Percentiles rank a stretch among this genome's conserved stretches.
These are phyloP conservation scores for Leccinum arenicola DNA, from an alignment of 768 basidiomycete genomes.

Conservation along the genomic window DNA sequence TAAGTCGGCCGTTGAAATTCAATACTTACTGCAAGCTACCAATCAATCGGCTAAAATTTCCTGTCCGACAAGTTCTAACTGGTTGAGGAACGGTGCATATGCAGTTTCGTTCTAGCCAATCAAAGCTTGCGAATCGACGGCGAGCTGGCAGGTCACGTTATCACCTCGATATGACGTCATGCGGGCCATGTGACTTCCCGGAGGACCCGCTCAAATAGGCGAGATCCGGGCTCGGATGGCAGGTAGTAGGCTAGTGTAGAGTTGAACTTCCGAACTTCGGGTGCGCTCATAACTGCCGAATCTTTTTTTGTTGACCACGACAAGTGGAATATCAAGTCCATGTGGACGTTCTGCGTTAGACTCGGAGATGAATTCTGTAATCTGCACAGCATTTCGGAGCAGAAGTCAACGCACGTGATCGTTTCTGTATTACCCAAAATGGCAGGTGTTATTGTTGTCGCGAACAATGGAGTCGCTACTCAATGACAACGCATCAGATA, in stretches of 20 bases:
- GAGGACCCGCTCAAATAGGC: no score
- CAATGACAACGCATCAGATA: conserved; percentile 4
- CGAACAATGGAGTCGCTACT: conserved; percentile 25
- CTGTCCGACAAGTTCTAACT: neutral
- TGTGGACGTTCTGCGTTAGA: neutral
- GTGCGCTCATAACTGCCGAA: neutral
- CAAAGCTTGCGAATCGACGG: neutral
- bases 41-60: no score
- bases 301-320: neutral
- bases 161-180: neutral
- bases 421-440: conserved; percentile 4
- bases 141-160: neutral
- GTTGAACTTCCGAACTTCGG: no score
- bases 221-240: no score
- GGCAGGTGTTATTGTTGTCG: conserved; percentile 29
- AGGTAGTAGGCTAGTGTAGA: no score
- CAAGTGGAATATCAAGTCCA: neutral
- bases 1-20: neutral
- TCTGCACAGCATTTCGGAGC: neutral
- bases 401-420: conserved; percentile 8
- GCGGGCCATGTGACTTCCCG: no score
- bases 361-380: neutral
- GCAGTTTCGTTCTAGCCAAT: neutral
- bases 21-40: neutral
- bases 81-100: neutral